Base-by-base conservation (phyloP, 208 protist genomes). In the Trypanosomatidae sp. region DNA sequence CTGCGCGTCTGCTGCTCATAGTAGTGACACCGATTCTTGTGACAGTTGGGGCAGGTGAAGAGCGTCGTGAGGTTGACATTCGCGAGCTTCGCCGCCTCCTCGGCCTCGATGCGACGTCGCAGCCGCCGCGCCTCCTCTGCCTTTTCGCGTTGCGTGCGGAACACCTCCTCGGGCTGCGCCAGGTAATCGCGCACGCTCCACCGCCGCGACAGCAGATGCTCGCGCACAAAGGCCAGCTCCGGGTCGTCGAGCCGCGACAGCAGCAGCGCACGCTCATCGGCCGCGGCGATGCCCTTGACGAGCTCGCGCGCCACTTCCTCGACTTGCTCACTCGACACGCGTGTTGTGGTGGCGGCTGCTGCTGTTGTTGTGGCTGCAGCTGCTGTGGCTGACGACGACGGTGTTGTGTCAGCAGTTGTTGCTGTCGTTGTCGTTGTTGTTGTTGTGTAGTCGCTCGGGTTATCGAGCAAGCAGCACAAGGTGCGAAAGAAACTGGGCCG, bases 1-100 rank as follows among this genome's bases (percentile, higher is more conserved):
- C 79, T 88, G 28, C 97, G 76, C 4, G 81, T 97, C 64, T 99
- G 97, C 66, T 96, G 58, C 62, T 98, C 88, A 46, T 78, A 86
- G 61, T 79, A 99, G 46, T 64, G 88, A 40, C 90, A 95, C 3
- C 69, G 18, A 11, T 59, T 54, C 43, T 93, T 63, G 6, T 58
- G 61, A 60, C 96, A 98, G 28, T 59, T 67, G 15, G 64, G 56
- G 57, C 88, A 96, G 43, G 61, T 62, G 53, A 92, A 94, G 24
- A 92, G 52, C 4, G 50, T 43, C 2, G 79, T 83, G 16, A 68
- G 22, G 53, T 69, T 66, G 7, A 80, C 16, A 13, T 57, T 61
- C 15, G 71, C 72, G 7, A 60, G 45, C 19, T 69, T 48, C 7
- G 62, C 60, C 13, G 66, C 60, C 43, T 98, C 96, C 28, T 93